Percentiles rank a stretch among this genome's conserved stretches.
phyloP scores from a whole-genome alignment of 192 early-diverging fungal genomes.

The Haplosporangium gracile region DNA sequence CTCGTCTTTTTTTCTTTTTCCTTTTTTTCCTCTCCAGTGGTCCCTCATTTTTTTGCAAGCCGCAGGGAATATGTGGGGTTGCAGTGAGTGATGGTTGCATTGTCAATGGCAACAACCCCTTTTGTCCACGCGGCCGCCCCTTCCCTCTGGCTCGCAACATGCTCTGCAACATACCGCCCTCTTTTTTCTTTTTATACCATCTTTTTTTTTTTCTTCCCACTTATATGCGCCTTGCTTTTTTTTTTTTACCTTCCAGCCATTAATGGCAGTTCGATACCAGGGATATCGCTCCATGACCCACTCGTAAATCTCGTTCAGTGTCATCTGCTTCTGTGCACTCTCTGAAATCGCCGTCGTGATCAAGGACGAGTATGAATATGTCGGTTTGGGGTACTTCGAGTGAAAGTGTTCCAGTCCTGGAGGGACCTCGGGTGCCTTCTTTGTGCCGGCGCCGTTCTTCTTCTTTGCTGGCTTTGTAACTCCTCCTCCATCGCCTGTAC shows the following conservation, averaged over 20 bases:
- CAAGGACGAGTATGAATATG: constrained; percentile 84
- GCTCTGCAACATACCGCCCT: constrained; percentile 3
- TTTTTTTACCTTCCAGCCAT: constrained; percentile 70
- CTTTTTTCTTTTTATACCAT: constrained; percentile 6
- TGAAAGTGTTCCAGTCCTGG: constrained; percentile 44
- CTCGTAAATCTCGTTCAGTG: constrained; percentile 91
- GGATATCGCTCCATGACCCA: constrained; percentile 86
- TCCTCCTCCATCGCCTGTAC: neutral
- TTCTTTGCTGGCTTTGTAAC: constrained; percentile 28
- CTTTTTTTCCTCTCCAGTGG: neutral
- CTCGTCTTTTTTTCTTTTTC: neutral
- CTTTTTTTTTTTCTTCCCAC: neutral
- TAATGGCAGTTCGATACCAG: constrained; percentile 81
- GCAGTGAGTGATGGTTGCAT: neutral
- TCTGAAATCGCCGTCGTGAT: constrained; percentile 86
- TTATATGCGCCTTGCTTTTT: neutral
- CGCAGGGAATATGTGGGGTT: constrained; percentile 2
- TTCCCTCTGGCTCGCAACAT: neutral
- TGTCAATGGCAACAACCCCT: constrained; percentile 2
- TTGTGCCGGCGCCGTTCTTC: constrained; percentile 16
- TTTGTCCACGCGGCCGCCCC: constrained; percentile 6
- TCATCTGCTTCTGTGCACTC: constrained; percentile 76
- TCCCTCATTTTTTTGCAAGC: neutral
- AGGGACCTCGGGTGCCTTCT: constrained; percentile 29
- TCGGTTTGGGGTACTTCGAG: constrained; percentile 70